phyloP scores from a whole-genome alignment of 2,329 filamentous ascomycete species.

The Fusarium scirpi region DNA sequence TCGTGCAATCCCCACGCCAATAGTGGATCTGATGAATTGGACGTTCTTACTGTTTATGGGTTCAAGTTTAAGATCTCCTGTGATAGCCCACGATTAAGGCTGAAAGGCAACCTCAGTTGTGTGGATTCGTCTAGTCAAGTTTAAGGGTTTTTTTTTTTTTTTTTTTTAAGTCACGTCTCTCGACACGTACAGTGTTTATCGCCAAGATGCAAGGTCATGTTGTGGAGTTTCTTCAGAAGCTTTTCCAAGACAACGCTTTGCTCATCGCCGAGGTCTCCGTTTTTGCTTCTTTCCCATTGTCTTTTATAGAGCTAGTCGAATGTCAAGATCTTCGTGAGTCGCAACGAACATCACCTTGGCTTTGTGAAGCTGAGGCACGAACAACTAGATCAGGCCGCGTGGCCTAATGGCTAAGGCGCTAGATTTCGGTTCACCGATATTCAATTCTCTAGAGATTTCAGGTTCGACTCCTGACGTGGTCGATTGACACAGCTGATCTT shows the following conservation, averaged over 20 bases:
- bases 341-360: accelerated
- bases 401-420: not conserved
- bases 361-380: not conserved
- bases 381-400: not conserved
- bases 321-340: not conserved
- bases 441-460: not conserved
- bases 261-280: not conserved
- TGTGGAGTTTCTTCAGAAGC: not conserved
- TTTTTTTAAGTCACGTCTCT: too few species aligned
- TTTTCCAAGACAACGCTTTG: not conserved
- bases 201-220: too few species aligned
- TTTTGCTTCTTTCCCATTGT: not conserved
- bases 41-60: too few species aligned
- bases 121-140: too few species aligned
- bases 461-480: not conserved
- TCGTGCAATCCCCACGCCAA: too few species aligned
- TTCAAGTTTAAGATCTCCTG: too few species aligned
- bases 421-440: not conserved
- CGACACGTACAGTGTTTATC: too few species aligned
- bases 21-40: too few species aligned
- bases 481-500: not conserved
- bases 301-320: not conserved
- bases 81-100: too few species aligned
- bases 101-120: too few species aligned
- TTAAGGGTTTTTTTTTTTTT: too few species aligned